Conservation (phyloP, 495 filamentous ascomycete genomes). For the Penicillium mononematosum region DNA sequence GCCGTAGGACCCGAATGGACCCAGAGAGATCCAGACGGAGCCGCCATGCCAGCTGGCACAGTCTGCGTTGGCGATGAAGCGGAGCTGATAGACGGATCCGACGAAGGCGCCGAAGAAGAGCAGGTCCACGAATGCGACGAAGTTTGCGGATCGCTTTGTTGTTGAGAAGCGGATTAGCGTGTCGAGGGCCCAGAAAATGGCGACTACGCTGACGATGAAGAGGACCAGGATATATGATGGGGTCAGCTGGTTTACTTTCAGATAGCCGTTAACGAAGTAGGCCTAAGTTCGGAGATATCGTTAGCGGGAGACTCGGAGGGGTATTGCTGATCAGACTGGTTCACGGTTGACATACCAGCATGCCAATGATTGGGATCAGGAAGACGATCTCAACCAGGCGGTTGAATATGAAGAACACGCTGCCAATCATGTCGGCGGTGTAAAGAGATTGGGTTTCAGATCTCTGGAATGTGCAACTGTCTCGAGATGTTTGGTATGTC, state of each 20-base stretch:
- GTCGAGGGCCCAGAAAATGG: constrained; percentile 72
- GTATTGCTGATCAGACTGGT: constrained; percentile 2
- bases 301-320: constrained; percentile 2
- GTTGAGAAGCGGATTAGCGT: constrained; percentile 80
- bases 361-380: constrained; percentile 84
- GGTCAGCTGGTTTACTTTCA: constrained; percentile 67
- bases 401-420: constrained; percentile 80
- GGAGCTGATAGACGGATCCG: constrained; percentile 71
- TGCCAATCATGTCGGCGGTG: constrained; percentile 65
- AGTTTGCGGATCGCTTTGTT: constrained; percentile 64
- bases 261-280: constrained; percentile 78
- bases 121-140: constrained; percentile 78
- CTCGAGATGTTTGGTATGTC: background rate
- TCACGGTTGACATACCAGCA: constrained; percentile 54
- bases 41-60: constrained; percentile 58
- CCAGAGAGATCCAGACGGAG: constrained; percentile 56
- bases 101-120: constrained; percentile 81
- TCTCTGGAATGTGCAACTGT: constrained; percentile 9
- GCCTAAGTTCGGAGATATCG: constrained; percentile 35
- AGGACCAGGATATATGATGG: constrained; percentile 80
- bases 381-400: constrained; percentile 80
- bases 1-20: constrained; percentile 55
- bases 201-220: constrained; percentile 86
- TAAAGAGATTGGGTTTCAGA: background rate
- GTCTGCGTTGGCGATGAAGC: constrained; percentile 63